Evolutionary conservation across 495 filamentous ascomycete genomes (phyloP), one percentile per base, ranked within the genome.

Genomic region (Annulohypoxylon maeteangense): DNA sequence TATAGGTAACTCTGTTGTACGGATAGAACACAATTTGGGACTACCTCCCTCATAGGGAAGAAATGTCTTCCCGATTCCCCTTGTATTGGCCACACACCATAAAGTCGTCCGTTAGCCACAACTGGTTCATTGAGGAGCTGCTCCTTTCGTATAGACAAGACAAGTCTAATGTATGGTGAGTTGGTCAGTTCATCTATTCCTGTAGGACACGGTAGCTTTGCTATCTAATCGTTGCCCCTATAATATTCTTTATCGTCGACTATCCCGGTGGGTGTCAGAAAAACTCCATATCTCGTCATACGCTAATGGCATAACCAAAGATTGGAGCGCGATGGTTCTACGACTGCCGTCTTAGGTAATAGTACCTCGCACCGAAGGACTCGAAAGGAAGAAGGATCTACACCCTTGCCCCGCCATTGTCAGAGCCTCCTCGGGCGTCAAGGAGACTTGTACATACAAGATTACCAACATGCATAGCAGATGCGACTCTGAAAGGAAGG

Each of bases 371-470:
- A 40, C 36, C 32, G 54, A 38, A 57, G 54, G 54, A 57, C 54
- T 57, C 14, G 11, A 57, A 57, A 57, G 54, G 54, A 57, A 38
- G 54, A 40, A 57, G 54, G 54, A 57, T 57, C 54, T 57, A 57
- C 54, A 57, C 27, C 54, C 54, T 25, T 22, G 54, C 54, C 54
- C 54, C 54, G 54, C 54, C 54, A 38, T 40, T 40, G 31, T 40
- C 32, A 40, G 54, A 57, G 54, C 54, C 54, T 57, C 54, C 54
- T 57, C 54, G 18, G 27, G 34, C 16, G 54, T 40, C 16, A 36
- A 34, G 18, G 31, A 31, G 23, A 20, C 36, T 29, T 18, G 40
- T 44, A 44, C 40, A 44, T 8, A 20, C 40, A 18, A 18, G 7
- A 20, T 20, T 36, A 34, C 51, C 51, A 55, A 55, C 51, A 18